Evolutionary conservation across 2,329 filamentous ascomycete species (phyloP).

Genomic region (Epichloe elymi): DNA sequence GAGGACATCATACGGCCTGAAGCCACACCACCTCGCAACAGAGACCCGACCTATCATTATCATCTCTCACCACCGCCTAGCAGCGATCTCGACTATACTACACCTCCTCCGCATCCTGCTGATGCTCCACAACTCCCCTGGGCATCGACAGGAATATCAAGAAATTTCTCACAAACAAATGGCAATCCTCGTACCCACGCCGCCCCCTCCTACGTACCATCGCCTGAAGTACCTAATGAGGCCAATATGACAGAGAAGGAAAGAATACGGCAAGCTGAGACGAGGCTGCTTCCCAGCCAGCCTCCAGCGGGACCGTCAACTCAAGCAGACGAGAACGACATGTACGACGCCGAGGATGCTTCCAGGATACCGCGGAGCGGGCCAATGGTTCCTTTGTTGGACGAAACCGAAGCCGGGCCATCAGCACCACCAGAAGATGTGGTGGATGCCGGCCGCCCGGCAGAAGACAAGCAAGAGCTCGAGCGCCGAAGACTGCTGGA

Average conservation of each 20-base stretch:
- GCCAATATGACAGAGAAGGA: slow-evolving; percentile 68
- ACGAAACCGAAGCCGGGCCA: slow-evolving; percentile 15
- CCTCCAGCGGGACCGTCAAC: slow-evolving; percentile 36
- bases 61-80: slow-evolving; percentile 15
- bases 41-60: not conserved
- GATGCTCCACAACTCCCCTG: slow-evolving; percentile 5
- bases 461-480: slow-evolving; percentile 69
- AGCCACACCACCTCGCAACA: slow-evolving; percentile 1
- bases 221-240: slow-evolving; percentile 46
- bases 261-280: slow-evolving; percentile 62
- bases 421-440: slow-evolving; percentile 35
- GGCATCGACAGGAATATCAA: not conserved
- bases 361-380: slow-evolving; percentile 12
- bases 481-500: slow-evolving; percentile 52
- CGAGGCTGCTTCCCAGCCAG: slow-evolving; percentile 66
- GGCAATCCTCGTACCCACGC: slow-evolving; percentile 9
- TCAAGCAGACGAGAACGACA: slow-evolving; percentile 30
- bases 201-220: slow-evolving; percentile 40
- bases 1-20: slow-evolving; percentile 12
- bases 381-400: slow-evolving; percentile 7
- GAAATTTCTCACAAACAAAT: slow-evolving; percentile 8
- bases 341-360: slow-evolving; percentile 35
- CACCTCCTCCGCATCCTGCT: slow-evolving; percentile 7
- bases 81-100: slow-evolving; percentile 16
- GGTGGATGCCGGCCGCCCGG: slow-evolving; percentile 15